Evolutionary conservation across 768 basidiomycete species (phyloP), one percentile per base, ranked within the genome.

Genomic region (Kwoniella heveanensis): DNA sequence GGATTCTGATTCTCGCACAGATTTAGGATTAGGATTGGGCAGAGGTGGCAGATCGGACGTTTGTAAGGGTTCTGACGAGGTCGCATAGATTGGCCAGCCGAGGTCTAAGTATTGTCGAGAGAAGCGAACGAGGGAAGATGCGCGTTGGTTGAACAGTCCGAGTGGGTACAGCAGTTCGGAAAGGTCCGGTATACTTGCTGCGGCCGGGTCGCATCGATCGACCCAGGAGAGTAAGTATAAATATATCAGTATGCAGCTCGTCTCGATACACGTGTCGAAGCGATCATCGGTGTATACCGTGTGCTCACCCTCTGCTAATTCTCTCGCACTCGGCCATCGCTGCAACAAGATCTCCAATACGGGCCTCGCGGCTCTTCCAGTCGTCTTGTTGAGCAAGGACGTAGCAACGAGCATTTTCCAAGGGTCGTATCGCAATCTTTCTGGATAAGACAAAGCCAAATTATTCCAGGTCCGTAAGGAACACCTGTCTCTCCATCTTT

Each of bases 371-470:
- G 83, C 78, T 69, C 83, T 84, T 15, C 86, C 88, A 0, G 85
- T 79, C 0, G 90, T 89, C 72, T 87, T 87, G 71, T 91, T 90
- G 21, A 90, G 83, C 5, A 90, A 80, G 36, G 84, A 86, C 6
- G 85, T 85, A 0, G 86, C 87, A 21, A 90, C 82, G 7, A 90
- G 81, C 36, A 90, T 76, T 74, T 86, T 88, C 88, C 88, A 90
- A 6, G 87, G 86, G 47, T 77, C 66, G 58, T 72, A 60, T 26
- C 74, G 68, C 1, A 79, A 65, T 46, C 60, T 47, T 32, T 74
- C 77, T 78, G 25, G 4, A 15, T 2, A 44, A 65, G 44, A 51
- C 12, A 49, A 15, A 22, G 21, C 21, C 49, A 10, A 39, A 12
- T 21, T 19, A 57, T 57, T 25, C 17, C 32, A 36, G n/a, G n/a